phyloP scores from a whole-genome alignment of 148 eudicot genomes.

The Cornus florida region DNA sequence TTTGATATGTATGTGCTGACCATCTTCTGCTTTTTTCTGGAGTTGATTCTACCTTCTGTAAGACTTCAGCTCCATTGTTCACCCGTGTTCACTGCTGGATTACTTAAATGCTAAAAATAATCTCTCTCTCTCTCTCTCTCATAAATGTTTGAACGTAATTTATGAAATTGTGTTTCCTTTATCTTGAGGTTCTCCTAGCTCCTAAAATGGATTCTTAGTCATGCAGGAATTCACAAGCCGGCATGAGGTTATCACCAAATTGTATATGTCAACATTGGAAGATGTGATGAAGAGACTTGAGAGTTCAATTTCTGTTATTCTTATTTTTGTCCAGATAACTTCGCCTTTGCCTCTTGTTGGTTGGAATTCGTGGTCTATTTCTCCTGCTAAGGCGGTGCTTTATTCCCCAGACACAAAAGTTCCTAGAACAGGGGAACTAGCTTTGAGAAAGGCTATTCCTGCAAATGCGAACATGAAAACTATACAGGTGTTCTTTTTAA shows the following conservation, averaged over 20 bases:
- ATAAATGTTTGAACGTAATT: not conserved
- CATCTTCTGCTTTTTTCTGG: not conserved
- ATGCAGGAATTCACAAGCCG: conserved; percentile 63
- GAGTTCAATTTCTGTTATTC: conserved; percentile 42
- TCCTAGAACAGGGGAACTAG: conserved; percentile 95
- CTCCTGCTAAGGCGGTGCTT: conserved; percentile 76
- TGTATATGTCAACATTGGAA: conserved; percentile 27
- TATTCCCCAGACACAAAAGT: conserved; percentile 97
- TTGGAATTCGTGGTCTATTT: conserved; percentile 40
- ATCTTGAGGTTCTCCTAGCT: conserved; percentile 15
- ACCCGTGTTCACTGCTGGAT: not conserved
- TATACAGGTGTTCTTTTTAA: conserved; percentile 57
- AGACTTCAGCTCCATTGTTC: not conserved
- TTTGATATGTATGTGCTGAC: not conserved
- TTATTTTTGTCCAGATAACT: conserved; percentile 52
- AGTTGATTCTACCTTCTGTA: conserved; percentile 3
- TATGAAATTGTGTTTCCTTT: not conserved
- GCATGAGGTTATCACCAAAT: conserved; percentile 15
- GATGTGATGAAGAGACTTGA: conserved; percentile 45
- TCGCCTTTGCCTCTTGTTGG: conserved; percentile 50
- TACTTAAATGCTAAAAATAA: not conserved
- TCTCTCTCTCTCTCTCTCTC: not conserved
- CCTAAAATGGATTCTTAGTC: conserved; percentile 39
- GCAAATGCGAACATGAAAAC: conserved; percentile 86
- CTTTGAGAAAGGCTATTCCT: conserved; percentile 90